Conservation (phyloP, 495 filamentous ascomycete species). For the Achaetomiella virescens region DNA sequence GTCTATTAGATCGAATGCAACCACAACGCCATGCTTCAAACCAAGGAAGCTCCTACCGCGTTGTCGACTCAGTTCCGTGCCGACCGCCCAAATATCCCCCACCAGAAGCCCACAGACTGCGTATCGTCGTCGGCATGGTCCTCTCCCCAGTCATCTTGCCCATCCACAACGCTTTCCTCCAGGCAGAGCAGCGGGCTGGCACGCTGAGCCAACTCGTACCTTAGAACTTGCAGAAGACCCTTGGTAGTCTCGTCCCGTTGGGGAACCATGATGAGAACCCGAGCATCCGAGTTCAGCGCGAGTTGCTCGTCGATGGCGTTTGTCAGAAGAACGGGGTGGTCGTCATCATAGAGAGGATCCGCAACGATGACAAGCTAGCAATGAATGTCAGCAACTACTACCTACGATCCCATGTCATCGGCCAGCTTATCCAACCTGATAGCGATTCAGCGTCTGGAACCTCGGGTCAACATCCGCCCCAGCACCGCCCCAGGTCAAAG, state of each 20-base stretch:
- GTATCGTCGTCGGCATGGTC: slow-evolving; percentile 33
- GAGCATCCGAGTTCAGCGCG: slow-evolving; percentile 25
- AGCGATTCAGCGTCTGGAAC: slow-evolving; percentile 31
- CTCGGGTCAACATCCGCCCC: slow-evolving; percentile 27
- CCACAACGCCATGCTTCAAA: not conserved
- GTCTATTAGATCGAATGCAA: not conserved
- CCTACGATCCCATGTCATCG: not conserved
- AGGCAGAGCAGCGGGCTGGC: slow-evolving; percentile 23
- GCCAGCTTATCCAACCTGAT: slow-evolving; percentile 27
- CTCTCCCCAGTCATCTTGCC: slow-evolving; percentile 44
- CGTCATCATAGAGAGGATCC: slow-evolving; percentile 44
- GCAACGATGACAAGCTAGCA: slow-evolving; percentile 40
- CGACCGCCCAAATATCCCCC: slow-evolving; percentile 36
- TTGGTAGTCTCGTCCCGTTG: slow-evolving; percentile 38
- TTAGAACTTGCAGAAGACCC: slow-evolving; percentile 26
- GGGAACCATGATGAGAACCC: slow-evolving; percentile 42
- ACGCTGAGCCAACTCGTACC: slow-evolving; percentile 19
- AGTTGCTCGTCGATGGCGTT: slow-evolving; percentile 38
- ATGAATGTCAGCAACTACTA: not conserved
- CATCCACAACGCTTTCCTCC: slow-evolving; percentile 32
- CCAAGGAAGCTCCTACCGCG: too few species aligned
- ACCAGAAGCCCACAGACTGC: slow-evolving; percentile 39
- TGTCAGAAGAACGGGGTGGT: slow-evolving; percentile 40
- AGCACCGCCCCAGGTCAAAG: slow-evolving; percentile 38
- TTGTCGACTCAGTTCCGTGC: too few species aligned